phyloP scores from a whole-genome alignment of 2,329 filamentous ascomycete genomes.

The Coniochaeta prunicola region DNA sequence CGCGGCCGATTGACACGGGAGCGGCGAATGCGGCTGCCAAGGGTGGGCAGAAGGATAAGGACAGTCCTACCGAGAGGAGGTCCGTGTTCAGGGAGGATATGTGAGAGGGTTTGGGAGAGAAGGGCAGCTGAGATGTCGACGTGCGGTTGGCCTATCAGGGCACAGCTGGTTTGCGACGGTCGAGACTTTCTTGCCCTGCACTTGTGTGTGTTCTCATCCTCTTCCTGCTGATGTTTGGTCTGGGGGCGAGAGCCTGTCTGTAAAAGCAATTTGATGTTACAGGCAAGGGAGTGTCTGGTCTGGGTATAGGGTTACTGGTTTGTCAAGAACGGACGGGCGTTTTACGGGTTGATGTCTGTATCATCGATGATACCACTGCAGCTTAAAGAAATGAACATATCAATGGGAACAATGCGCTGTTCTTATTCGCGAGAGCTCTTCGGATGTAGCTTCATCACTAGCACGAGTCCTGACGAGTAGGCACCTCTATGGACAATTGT shows the following conservation, averaged over 20 bases:
- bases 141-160: conserved; percentile 6
- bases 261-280: background rate
- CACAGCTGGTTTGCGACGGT: background rate
- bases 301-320: background rate
- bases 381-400: background rate
- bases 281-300: background rate
- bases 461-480: no score
- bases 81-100: conserved; percentile 67
- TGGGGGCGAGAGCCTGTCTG: background rate
- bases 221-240: background rate
- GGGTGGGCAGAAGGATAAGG: conserved; percentile 19
- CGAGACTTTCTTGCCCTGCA: background rate
- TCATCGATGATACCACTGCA: background rate
- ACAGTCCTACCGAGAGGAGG: conserved; percentile 58
- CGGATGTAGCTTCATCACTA: no score
- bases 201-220: background rate
- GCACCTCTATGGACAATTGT: no score
- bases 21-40: conserved; percentile 20
- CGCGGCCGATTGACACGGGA: conserved; percentile 58
- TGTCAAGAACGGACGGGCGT: background rate
- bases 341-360: background rate
- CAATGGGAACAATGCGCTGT: background rate
- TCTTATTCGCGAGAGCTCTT: background rate
- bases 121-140: conserved; percentile 1
- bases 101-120: conserved; percentile 23